phyloP scores from a whole-genome alignment of 108 stramenopile species.

The Cyclotella sp. region DNA sequence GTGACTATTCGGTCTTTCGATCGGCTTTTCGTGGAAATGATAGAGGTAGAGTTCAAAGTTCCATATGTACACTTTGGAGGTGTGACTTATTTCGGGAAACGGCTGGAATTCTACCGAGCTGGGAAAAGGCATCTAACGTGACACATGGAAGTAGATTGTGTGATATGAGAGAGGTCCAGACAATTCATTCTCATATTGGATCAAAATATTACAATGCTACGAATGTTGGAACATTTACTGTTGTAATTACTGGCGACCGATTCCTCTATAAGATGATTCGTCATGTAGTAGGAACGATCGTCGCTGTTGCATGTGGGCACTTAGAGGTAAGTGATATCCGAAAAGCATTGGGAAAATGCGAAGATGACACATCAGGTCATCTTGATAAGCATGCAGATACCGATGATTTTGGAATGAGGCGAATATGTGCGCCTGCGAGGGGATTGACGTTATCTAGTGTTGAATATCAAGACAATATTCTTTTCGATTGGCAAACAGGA shows the following conservation, averaged over 20 bases:
- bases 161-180: conserved; percentile 3
- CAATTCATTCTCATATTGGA: neutral
- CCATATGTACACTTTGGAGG: conserved; percentile 55
- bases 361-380: neutral
- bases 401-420: conserved; percentile 16
- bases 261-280: conserved; percentile 89
- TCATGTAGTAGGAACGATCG: conserved; percentile 78
- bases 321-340: conserved; percentile 55
- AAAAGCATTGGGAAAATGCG: conserved; percentile 37
- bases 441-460: conserved; percentile 45
- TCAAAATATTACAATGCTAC: conserved; percentile 21
- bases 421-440: conserved; percentile 54
- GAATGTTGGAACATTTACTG: conserved; percentile 42
- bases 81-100: conserved; percentile 41
- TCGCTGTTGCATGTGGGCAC: conserved; percentile 63
- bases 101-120: conserved; percentile 43
- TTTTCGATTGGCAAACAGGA: conserved; percentile 42
- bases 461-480: conserved; percentile 27
- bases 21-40: conserved; percentile 70
- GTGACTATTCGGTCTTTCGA: conserved; percentile 77
- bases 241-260: conserved; percentile 73
- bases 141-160: conserved; percentile 33
- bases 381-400: neutral
- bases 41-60: conserved; percentile 46
- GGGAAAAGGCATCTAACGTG: conserved; percentile 20